Evolutionary conservation across 2,329 filamentous ascomycete species (phyloP).

Genomic region (Aspergillus glaucus): DNA sequence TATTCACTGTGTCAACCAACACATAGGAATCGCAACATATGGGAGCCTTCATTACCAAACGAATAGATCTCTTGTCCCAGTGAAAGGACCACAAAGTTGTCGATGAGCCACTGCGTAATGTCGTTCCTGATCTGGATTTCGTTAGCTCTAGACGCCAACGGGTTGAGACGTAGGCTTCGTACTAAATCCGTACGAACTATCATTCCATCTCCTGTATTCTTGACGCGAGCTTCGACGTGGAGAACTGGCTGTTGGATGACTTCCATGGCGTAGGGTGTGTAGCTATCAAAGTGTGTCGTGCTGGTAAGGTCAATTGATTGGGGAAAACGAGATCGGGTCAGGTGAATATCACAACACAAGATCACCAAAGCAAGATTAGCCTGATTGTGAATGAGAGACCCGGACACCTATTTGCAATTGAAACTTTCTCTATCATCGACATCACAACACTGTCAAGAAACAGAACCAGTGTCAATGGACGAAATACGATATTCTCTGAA

Average conservation of each 20-base stretch:
- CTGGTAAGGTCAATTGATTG: too few species aligned
- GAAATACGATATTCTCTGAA: too few species aligned
- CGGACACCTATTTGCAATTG: too few species aligned
- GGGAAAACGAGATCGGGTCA: too few species aligned
- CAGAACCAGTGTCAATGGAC: too few species aligned
- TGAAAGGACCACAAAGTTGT: conserved; percentile 27
- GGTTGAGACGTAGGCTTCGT: not conserved
- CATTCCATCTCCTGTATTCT: conserved; percentile 16
- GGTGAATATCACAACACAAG: too few species aligned
- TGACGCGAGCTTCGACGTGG: conserved; percentile 35
- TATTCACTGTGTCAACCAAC: conserved; percentile 6
- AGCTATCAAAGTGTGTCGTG: too few species aligned
- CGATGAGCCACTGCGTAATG: conserved; percentile 30
- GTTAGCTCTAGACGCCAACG: not conserved
- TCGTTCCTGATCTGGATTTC: conserved; percentile 27
- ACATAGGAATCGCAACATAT: not conserved
- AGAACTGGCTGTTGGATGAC: conserved; percentile 23
- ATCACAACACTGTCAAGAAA: too few species aligned
- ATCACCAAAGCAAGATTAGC: too few species aligned
- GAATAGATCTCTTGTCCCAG: conserved; percentile 27
- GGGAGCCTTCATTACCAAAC: conserved; percentile 18
- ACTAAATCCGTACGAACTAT: conserved; percentile 29
- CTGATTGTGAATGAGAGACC: too few species aligned
- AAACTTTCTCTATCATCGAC: too few species aligned
- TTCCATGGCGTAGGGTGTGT: conserved; percentile 2